Evolutionary conservation across 495 filamentous ascomycete genomes (phyloP).

Genomic region (Penicillium turbatum): DNA sequence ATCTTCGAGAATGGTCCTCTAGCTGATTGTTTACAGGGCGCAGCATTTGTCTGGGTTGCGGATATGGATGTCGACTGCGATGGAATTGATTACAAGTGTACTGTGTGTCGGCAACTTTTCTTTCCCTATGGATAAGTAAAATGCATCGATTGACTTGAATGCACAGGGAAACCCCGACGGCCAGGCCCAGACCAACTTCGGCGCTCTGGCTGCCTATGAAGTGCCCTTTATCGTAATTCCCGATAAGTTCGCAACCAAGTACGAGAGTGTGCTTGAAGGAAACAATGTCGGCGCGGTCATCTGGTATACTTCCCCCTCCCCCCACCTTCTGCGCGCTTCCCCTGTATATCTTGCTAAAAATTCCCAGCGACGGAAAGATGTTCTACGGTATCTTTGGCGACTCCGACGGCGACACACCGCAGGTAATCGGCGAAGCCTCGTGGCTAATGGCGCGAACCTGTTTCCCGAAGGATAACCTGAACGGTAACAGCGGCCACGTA

Average conservation of each 20-base stretch:
- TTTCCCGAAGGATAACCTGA: constrained; percentile 33
- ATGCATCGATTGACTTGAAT: neutral
- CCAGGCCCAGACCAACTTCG: constrained; percentile 30
- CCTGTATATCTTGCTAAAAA: neutral
- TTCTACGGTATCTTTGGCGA: constrained; percentile 41
- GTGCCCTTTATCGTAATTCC: constrained; percentile 40
- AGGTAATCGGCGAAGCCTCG: constrained; percentile 38
- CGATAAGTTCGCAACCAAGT: constrained; percentile 24
- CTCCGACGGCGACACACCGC: constrained; percentile 30
- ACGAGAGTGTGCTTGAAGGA: constrained; percentile 23
- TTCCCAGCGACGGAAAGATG: constrained; percentile 31
- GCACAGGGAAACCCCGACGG: constrained; percentile 35
- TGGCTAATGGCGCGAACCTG: constrained; percentile 40
- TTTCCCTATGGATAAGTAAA: too few relatives aligned
- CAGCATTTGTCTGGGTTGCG: constrained; percentile 33
- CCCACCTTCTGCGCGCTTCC: too few relatives aligned
- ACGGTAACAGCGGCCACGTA: constrained; percentile 30
- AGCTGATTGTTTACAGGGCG: constrained; percentile 19
- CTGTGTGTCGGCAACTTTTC: constrained; percentile 6
- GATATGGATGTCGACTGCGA: constrained; percentile 44
- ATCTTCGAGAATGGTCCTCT: neutral
- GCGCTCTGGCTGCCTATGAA: constrained; percentile 37
- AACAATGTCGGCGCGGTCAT: constrained; percentile 40
- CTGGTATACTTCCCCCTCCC: constrained; percentile 26
- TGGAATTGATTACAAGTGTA: constrained; percentile 32